Conservation (phyloP, 495 filamentous ascomycete genomes). For the Aspergillus sclerotiicarbonarius region DNA sequence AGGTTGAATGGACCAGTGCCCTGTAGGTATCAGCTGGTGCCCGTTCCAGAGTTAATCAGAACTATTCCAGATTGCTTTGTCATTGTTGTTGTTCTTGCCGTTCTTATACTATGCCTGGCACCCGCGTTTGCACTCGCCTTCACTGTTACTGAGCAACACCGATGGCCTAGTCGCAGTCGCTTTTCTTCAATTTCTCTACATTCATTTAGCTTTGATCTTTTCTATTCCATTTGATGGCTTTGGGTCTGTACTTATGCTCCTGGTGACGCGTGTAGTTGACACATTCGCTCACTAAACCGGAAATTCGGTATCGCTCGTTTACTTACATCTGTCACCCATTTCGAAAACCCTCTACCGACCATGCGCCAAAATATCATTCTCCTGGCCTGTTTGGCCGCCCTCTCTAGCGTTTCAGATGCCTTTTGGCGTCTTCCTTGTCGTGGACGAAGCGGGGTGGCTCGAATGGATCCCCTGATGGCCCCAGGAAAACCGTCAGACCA, state of each 20-base stretch:
- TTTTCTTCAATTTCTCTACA: constrained; percentile 1
- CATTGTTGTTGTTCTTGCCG: constrained; percentile 12
- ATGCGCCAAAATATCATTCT: constrained; percentile 25
- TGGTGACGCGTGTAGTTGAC: constrained; percentile 20
- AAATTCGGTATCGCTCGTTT: constrained; percentile 19
- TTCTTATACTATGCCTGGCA: constrained; percentile 13
- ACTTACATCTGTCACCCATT: background rate
- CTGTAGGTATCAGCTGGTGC: background rate
- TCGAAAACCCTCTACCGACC: background rate
- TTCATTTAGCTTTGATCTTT: background rate
- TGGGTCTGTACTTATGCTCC: constrained; percentile 18
- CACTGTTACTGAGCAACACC: background rate
- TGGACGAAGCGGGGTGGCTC: constrained; percentile 59
- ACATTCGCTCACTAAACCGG: constrained; percentile 14
- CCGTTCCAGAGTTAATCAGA: background rate
- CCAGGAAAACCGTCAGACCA: constrained; percentile 46
- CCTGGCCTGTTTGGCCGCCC: constrained; percentile 31
- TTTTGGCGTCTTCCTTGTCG: constrained; percentile 90
- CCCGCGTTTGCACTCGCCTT: background rate
- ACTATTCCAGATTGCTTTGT: constrained; percentile 12
- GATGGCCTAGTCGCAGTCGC: background rate
- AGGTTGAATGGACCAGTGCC: background rate
- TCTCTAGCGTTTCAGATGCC: constrained; percentile 49
- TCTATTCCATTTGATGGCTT: background rate
- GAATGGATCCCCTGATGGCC: constrained; percentile 55